A percentile compares a stretch with the other conserved stretches of the same genome.
These are phyloP conservation scores for Chamaecyparis obtusa DNA, from an alignment of 75 land plant species.

Conservation along the genomic window DNA sequence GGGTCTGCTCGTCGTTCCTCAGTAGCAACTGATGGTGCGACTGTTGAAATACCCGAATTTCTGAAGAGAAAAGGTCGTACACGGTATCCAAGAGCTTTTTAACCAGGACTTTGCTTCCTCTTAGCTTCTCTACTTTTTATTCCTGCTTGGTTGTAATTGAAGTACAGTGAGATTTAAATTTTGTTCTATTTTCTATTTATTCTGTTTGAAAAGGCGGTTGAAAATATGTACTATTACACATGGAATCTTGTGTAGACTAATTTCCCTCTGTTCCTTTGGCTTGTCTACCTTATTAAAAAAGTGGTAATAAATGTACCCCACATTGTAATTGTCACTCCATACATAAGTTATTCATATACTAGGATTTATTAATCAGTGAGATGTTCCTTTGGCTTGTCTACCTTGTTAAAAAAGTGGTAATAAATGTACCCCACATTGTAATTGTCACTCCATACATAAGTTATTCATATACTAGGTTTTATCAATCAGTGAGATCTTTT, in stretches of 20 bases:
- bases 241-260: slow-evolving; percentile 2
- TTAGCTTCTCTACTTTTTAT: background rate
- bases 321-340: background rate
- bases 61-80: slow-evolving; percentile 76
- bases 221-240: background rate
- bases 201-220: background rate
- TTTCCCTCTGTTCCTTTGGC: background rate
- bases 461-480: background rate
- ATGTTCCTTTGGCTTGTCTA: background rate
- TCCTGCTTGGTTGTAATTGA: background rate
- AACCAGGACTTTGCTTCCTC: background rate
- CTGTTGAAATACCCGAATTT: slow-evolving; percentile 81
- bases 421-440: slow-evolving; percentile 1
- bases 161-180: background rate
- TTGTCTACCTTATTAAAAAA: background rate
- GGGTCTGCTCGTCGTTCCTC: slow-evolving; percentile 39
- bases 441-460: background rate
- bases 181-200: background rate
- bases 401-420: background rate
- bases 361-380: background rate
- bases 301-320: background rate
- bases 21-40: slow-evolving; percentile 40
- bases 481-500: background rate
- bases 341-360: background rate
- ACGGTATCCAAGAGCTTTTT: slow-evolving; percentile 66